Base-by-base conservation (phyloP, 2,329 filamentous ascomycete species). In the Ploettnerulaceae sp. region DNA sequence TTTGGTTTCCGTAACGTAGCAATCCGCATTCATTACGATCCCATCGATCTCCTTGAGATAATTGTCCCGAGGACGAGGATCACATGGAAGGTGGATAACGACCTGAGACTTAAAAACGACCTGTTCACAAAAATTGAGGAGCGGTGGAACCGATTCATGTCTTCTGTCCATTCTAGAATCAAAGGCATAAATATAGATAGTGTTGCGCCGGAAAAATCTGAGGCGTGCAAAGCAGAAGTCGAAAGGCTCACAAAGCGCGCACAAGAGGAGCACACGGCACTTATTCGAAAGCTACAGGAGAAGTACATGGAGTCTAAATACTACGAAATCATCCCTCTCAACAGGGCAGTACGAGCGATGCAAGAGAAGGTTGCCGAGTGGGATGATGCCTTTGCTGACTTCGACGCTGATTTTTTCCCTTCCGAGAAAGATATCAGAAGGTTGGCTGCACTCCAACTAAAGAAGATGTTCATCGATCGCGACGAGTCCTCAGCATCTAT, bases 41-140 rank as follows among this genome's bases (percentile, higher is more conserved):
- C 85, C 0, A 90, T 98, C 47, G 88, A 93, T 56, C 77, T 98
- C 6, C 82, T 97, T 28, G 94, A 98, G 64, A 90, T 98, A 49
- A 84, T 95, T 42, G 93, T 97, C 2, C 93, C 93, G 1, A 79
- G 90, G 47, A 81, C 89, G 20, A 81, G 87, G 45, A 86, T 98
- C 41, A 96, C 91, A 0, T 98, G 94, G 91, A 97, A 96, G 65
- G 93, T 98, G 20, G 91, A 95, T 57, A 86, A 94, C 54, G 93
- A 98, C 63, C 70, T 98, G 38, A 85, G 77, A 55, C 76, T 98
- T 58, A 95, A 95, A 66, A 98, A 98, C 58, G 89, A 95, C 18
- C 81, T 95, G 24, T 98, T 87, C 63, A 74, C 73, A 17, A 85
- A 83, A 61, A 86, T 85, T 51, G 87, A 95, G 61, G 82, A 89